Conservation (phyloP, 2,329 filamentous ascomycete species). For the Talaromyces sp. region DNA sequence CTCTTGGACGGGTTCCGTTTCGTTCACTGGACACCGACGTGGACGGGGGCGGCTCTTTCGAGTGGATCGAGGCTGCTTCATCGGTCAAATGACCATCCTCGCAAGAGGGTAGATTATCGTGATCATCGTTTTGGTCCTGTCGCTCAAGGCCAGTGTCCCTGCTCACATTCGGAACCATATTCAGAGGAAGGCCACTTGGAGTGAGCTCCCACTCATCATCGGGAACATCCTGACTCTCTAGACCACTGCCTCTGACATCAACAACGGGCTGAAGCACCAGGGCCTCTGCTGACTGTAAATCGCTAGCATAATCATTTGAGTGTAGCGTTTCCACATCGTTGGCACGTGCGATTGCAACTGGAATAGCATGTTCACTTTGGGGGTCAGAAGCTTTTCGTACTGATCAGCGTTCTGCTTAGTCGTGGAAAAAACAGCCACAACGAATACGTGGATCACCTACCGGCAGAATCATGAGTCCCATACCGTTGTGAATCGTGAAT, state of each 20-base stretch:
- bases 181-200: not conserved
- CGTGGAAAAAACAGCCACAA: not conserved
- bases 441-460: not conserved
- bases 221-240: not conserved
- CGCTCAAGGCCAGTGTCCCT: not conserved
- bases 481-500: not conserved
- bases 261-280: not conserved
- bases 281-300: not conserved
- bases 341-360: not conserved
- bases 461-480: not conserved
- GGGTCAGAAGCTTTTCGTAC: not conserved
- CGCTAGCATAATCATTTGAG: not conserved
- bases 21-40: not conserved
- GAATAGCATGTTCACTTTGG: not conserved
- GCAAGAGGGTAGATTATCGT: not conserved
- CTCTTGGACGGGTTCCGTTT: not conserved
- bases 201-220: not conserved
- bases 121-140: not conserved
- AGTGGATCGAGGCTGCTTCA: not conserved
- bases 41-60: not conserved
- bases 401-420: not conserved
- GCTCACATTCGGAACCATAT: not conserved
- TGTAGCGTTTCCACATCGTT: not conserved
- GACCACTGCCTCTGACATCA: not conserved
- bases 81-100: not conserved